phyloP scores from a whole-genome alignment of 2,329 filamentous ascomycete genomes.

The Beauveria bassiana region DNA sequence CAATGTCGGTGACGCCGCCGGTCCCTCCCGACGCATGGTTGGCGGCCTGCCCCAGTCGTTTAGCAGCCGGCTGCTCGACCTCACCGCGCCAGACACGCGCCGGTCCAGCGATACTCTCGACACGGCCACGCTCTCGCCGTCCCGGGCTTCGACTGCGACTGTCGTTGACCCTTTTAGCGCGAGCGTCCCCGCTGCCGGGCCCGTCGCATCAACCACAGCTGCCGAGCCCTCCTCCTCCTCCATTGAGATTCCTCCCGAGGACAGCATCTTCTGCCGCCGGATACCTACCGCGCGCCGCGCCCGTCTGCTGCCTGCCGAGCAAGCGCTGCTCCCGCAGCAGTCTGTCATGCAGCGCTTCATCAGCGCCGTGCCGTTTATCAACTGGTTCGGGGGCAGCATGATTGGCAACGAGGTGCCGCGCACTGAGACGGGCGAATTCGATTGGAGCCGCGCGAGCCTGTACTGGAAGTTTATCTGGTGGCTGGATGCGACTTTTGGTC shows the following conservation, averaged over 20 bases:
- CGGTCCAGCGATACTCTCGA: slow-evolving; percentile 51
- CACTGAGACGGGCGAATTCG: slow-evolving; percentile 67
- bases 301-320: slow-evolving; percentile 58
- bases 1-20: slow-evolving; percentile 19
- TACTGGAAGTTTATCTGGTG: slow-evolving; percentile 63
- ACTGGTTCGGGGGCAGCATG: slow-evolving; percentile 64
- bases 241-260: slow-evolving; percentile 23
- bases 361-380: slow-evolving; percentile 59
- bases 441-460: slow-evolving; percentile 59
- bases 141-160: slow-evolving; percentile 38
- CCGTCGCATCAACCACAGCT: slow-evolving; percentile 13
- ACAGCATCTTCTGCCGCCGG: slow-evolving; percentile 46
- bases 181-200: background rate
- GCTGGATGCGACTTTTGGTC: slow-evolving; percentile 49
- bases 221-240: slow-evolving; percentile 15
- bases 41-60: slow-evolving; percentile 27
- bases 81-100: slow-evolving; percentile 36
- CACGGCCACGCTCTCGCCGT: slow-evolving; percentile 42
- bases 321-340: slow-evolving; percentile 63
- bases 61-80: slow-evolving; percentile 29
- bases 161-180: slow-evolving; percentile 26
- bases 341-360: slow-evolving; percentile 57
- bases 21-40: slow-evolving; percentile 17
- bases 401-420: slow-evolving; percentile 71
- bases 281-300: slow-evolving; percentile 61